Evolutionary conservation across 2,329 filamentous ascomycete genomes (phyloP).

Genomic region (Magnaporthiopsis incrustans): DNA sequence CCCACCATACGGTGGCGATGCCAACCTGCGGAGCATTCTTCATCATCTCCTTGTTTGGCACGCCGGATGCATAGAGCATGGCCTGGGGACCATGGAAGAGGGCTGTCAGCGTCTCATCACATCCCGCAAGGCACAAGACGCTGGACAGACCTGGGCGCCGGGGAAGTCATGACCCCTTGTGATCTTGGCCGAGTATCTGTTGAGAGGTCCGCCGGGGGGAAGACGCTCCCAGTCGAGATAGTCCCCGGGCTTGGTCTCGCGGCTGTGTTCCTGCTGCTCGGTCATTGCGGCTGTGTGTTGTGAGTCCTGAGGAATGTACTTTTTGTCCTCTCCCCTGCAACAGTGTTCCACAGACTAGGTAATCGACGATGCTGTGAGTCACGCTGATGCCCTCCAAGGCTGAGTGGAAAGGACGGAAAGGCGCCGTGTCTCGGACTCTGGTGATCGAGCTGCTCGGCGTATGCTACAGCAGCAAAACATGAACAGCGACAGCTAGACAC

Average conservation of each 20-base stretch:
- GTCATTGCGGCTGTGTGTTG: slow-evolving; percentile 1
- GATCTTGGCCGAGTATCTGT: slow-evolving; percentile 76
- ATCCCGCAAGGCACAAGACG: not conserved
- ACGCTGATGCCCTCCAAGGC: not conserved
- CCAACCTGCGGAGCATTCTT: slow-evolving; percentile 86
- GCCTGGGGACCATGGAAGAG: slow-evolving; percentile 43
- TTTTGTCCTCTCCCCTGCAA: not conserved
- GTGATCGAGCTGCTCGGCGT: not conserved
- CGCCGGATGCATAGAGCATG: slow-evolving; percentile 90
- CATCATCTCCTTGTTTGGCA: slow-evolving; percentile 77
- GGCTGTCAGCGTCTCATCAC: not conserved
- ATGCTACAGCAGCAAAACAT: no score
- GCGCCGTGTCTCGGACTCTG: no score
- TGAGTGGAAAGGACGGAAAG: no score
- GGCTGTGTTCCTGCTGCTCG: slow-evolving; percentile 1
- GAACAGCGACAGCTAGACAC: not conserved
- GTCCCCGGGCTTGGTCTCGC: slow-evolving; percentile 39
- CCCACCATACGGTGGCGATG: slow-evolving; percentile 92
- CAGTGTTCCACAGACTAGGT: not conserved
- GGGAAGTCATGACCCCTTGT: slow-evolving; percentile 86
- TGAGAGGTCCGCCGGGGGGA: slow-evolving; percentile 52
- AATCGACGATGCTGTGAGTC: not conserved
- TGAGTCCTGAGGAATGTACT: not conserved
- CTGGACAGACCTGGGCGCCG: slow-evolving; percentile 63
- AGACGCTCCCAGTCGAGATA: slow-evolving; percentile 46